Conservation (phyloP, 371 early-diverging fungal genomes). For the Lichtheimia hyalospora region DNA sequence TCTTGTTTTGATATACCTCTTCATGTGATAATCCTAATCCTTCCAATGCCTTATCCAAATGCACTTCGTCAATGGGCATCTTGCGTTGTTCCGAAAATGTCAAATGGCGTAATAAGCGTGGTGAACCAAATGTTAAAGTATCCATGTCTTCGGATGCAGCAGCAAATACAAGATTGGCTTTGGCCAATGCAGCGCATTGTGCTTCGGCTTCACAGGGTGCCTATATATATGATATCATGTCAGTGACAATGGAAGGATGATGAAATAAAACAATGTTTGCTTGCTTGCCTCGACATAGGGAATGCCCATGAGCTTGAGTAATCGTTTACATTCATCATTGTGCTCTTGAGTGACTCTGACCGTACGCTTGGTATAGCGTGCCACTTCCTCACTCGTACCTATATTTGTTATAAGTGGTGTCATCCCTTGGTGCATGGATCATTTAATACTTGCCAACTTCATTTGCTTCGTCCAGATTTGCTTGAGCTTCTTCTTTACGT, state of each 20-base stretch:
- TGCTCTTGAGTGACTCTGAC: constrained; percentile 96
- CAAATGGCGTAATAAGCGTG: constrained; percentile 93
- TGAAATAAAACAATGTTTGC: too few relatives aligned
- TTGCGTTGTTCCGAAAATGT: constrained; percentile 94
- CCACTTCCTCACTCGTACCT: constrained; percentile 83
- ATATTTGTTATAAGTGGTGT: neutral
- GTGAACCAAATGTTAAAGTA: constrained; percentile 95
- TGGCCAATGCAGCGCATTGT: constrained; percentile 95
- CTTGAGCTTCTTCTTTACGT: constrained; percentile 83
- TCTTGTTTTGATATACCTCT: constrained; percentile 54
- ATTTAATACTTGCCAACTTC: constrained; percentile 61
- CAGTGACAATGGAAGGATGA: neutral
- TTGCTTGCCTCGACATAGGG: constrained; percentile 86
- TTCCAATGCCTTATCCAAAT: constrained; percentile 79
- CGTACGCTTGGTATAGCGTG: constrained; percentile 90
- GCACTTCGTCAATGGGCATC: constrained; percentile 92
- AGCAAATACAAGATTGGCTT: constrained; percentile 91
- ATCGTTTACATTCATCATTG: constrained; percentile 92
- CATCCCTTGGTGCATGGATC: neutral
- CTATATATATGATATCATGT: constrained; percentile 18
- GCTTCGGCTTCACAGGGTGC: constrained; percentile 99
- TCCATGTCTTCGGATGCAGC: constrained; percentile 99
- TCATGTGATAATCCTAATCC: constrained; percentile 80
- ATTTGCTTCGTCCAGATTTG: constrained; percentile 80
- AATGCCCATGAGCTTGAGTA: constrained; percentile 96